These are phyloP conservation scores for Tremella mesenterica DNA, from an alignment of 768 basidiomycete genomes.

Conservation along the genomic window DNA sequence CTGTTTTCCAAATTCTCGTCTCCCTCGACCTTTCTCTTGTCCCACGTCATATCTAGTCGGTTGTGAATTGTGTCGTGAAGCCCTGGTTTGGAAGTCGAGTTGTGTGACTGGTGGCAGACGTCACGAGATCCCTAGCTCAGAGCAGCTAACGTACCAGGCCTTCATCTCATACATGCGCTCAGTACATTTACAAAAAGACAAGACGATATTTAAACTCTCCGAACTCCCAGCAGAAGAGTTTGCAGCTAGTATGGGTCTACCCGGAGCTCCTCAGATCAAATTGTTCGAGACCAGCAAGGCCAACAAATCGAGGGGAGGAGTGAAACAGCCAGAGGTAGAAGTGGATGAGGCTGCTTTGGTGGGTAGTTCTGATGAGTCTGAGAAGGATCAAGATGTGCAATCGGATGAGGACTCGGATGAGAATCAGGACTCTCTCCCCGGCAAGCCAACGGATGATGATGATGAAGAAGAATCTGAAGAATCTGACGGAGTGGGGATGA, in stretches of 20 bases:
- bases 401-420: slow-evolving; percentile 9
- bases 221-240: slow-evolving; percentile 73
- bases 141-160: slow-evolving; percentile 52
- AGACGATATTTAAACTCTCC: slow-evolving; percentile 76
- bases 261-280: slow-evolving; percentile 92
- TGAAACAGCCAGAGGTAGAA: slow-evolving; percentile 21
- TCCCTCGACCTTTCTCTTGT: no score
- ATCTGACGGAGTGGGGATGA: slow-evolving; percentile 6
- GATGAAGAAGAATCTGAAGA: slow-evolving; percentile 10
- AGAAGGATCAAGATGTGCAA: slow-evolving; percentile 13
- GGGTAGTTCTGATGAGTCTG: slow-evolving; percentile 5
- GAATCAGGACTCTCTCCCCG: slow-evolving; percentile 17
- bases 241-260: slow-evolving; percentile 81
- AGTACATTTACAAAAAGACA: slow-evolving; percentile 85
- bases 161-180: slow-evolving; percentile 94
- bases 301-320: slow-evolving; percentile 50
- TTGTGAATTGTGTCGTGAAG: not conserved
- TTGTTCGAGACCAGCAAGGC: slow-evolving; percentile 66
- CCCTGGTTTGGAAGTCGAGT: not conserved
- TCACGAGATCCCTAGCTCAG: not conserved
- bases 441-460: slow-evolving; percentile 4
- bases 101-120: no score
- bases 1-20: no score
- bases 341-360: slow-evolving; percentile 18
- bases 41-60: no score